Evolutionary conservation across 2,329 filamentous ascomycete species (phyloP).

Genomic region (Trichophyton mentagrophytes): DNA sequence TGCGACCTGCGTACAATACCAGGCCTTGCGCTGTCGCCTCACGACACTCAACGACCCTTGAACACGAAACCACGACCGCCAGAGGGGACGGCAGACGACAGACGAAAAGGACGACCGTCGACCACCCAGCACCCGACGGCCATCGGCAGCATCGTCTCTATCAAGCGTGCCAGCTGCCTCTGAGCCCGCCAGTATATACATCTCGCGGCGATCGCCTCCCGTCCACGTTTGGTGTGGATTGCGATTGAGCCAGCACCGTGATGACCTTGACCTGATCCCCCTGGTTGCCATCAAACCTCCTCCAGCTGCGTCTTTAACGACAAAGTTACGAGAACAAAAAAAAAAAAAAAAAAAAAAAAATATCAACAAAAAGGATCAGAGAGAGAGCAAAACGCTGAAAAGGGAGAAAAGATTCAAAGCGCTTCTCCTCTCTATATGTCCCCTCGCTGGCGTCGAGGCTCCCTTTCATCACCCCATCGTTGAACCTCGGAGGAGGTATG

Average conservation of each 20-base stretch:
- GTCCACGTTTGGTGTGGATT: not conserved
- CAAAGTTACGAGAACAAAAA: no score
- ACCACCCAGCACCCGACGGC: not conserved
- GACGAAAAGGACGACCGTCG: not conserved
- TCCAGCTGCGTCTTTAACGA: not conserved
- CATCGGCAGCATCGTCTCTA: not conserved
- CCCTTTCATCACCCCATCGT: constrained; percentile 12
- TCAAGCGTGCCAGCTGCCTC: not conserved
- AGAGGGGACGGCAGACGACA: not conserved
- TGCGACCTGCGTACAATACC: no score
- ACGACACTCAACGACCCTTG: constrained; percentile 6
- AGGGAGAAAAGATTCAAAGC: not conserved
- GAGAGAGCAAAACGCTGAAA: not conserved
- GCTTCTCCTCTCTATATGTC: not conserved
- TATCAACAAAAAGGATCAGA: not conserved
- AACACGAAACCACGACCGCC: not conserved
- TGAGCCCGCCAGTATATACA: constrained; percentile 11
- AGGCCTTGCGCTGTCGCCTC: not conserved
- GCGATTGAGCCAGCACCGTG: not conserved
- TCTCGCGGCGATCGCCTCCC: not conserved
- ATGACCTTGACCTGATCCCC: not conserved
- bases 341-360: not conserved
- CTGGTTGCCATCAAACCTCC: not conserved
- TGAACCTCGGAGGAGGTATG: constrained; percentile 29
- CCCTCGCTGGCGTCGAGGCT: constrained; percentile 5